phyloP scores from a whole-genome alignment of 202 grass and related monocot species.

The Elaeis oleifera region DNA sequence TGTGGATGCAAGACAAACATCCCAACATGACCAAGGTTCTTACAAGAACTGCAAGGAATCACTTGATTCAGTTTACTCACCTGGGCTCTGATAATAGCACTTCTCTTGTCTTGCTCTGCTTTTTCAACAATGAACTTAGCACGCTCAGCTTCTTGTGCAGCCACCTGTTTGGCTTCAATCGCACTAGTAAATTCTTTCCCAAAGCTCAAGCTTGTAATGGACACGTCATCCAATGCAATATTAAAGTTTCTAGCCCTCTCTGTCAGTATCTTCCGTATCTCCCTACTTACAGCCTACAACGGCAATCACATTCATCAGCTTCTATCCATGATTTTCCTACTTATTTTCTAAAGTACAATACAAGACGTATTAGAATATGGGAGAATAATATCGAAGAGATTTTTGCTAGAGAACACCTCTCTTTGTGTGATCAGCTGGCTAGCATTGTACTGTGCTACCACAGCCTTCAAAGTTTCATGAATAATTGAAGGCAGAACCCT shows the following conservation, averaged over 20 bases:
- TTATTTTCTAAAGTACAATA: background rate
- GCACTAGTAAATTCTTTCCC: constrained; percentile 88
- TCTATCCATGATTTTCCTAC: background rate
- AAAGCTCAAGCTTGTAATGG: constrained; percentile 87
- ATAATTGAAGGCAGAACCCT: constrained; percentile 97
- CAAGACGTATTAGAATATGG: too few relatives aligned
- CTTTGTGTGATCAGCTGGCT: constrained; percentile 93
- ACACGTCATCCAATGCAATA: constrained; percentile 84
- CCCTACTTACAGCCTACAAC: constrained; percentile 82
- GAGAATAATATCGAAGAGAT: too few relatives aligned
- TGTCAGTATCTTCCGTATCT: constrained; percentile 95
- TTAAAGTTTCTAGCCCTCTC: constrained; percentile 88
- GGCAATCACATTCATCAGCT: background rate
- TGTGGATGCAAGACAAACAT: too few relatives aligned
- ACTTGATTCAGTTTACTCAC: constrained; percentile 13
- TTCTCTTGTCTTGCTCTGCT: constrained; percentile 84
- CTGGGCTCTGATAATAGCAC: constrained; percentile 78
- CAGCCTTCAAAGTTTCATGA: constrained; percentile 92
- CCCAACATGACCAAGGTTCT: too few relatives aligned
- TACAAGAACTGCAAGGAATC: too few relatives aligned
- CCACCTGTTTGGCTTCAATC: constrained; percentile 93
- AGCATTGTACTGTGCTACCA: constrained; percentile 97
- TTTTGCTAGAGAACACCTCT: constrained; percentile 39
- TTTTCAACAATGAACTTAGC: constrained; percentile 96
- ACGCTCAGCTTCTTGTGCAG: constrained; percentile 84